Evolutionary conservation across 345 rosid species (phyloP), one percentile per base, ranked within the genome.

Genomic region (Populus pruinosa): DNA sequence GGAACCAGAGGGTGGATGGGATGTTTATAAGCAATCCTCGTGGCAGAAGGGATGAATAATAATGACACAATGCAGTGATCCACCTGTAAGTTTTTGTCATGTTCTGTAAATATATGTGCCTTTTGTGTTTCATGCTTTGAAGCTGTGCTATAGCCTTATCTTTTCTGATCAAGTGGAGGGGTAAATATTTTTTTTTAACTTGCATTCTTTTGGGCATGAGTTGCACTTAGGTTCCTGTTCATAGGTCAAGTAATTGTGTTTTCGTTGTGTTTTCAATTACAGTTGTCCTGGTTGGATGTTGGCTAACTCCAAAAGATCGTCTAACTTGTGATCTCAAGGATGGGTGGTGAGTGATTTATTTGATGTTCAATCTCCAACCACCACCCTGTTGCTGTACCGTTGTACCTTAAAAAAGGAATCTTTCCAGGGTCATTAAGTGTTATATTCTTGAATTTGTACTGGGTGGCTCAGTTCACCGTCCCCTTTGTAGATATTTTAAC

Each of bases 1-100:
- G 80, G 98, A 93, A 67, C 94, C 97, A 27, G 99, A 93, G 4
- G 97, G 96, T 33, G 93, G 98, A 49, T 89, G 97, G 97, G 98
- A 94, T 75, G 89, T 91, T 65, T 90, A 89, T 81, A 92, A 84
- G 85, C 96, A 90, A 49, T 73, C 91, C 29, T 85, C 94, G 69
- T 92, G 98, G 97, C 94, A 91, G 82, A 89, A 96, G 87, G 67
- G 82, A 63, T 75, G 65, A 81, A 49, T 12, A 81, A 49, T 12
- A 31, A 63, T 41, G 50, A 36, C 43, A 38, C 53, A 23, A 25
- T 61, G 47, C 29, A 62, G 21, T 65, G 67, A 72, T 61, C 64
- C 35, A 2, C 85, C 72, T 82, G 93, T 88, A 84, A 85, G 90
- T 82, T 67, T 61, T 71, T 70, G 14, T 47, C 43, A 36, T 82